These are phyloP conservation scores for Trypanosomatidae sp. DNA, from an alignment of 208 protist species.

Conservation along the genomic window DNA sequence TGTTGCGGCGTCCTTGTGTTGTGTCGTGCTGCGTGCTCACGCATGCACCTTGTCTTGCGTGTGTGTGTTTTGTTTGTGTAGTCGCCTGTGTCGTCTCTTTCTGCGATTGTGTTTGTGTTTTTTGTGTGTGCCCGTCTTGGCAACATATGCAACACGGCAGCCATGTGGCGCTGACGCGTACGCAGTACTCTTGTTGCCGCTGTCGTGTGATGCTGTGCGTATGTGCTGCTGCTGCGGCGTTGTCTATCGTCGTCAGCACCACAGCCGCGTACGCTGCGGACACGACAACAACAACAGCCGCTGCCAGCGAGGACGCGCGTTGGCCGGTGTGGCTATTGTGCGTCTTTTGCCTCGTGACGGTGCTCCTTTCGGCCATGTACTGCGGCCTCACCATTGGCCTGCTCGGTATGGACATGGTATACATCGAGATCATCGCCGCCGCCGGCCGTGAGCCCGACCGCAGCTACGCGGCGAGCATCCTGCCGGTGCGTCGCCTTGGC, in stretches of 20 bases:
- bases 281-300: conserved; percentile 6
- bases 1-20: too few species aligned
- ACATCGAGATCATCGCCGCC: conserved; percentile 61
- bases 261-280: background rate
- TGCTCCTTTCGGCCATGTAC: conserved; percentile 63
- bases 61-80: too few species aligned
- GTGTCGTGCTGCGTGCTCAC: too few species aligned
- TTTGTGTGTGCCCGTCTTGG: too few species aligned
- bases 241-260: background rate
- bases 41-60: too few species aligned
- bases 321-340: conserved; percentile 32
- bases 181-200: too few species aligned
- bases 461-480: conserved; percentile 47
- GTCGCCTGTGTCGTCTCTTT: too few species aligned
- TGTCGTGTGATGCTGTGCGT: too few species aligned
- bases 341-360: conserved; percentile 20
- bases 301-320: conserved; percentile 8
- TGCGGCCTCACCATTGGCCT: conserved; percentile 71
- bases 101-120: too few species aligned
- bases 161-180: too few species aligned
- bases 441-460: conserved; percentile 49
- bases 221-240: too few species aligned
- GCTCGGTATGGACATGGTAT: conserved; percentile 66
- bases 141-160: too few species aligned
- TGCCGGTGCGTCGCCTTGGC: conserved; percentile 53